Percentiles rank a stretch among this genome's conserved stretches.
phyloP scores from a whole-genome alignment of 495 filamentous ascomycete species.

The Penicillium lividum region DNA sequence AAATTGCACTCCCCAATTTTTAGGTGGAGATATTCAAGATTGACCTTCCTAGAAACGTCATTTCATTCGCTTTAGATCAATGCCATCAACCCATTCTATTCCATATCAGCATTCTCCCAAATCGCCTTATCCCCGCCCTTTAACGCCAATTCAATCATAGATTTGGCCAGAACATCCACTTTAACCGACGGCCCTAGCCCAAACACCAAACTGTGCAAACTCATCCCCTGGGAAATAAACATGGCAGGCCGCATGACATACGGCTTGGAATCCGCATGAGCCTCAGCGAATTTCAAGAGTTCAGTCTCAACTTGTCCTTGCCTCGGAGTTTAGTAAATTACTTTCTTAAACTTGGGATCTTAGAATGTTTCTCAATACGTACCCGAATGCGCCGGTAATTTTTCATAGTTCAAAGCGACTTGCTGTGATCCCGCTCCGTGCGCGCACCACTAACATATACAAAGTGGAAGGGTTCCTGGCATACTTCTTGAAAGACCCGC shows the following conservation, averaged over 20 bases:
- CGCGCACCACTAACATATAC: slow-evolving; percentile 51
- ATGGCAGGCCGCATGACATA: slow-evolving; percentile 40
- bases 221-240: slow-evolving; percentile 27
- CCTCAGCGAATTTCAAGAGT: slow-evolving; percentile 33
- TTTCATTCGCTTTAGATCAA: too few relatives aligned
- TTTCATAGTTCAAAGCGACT: slow-evolving; percentile 41
- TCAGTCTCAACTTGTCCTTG: slow-evolving; percentile 46
- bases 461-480: slow-evolving; percentile 47
- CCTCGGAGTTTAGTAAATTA: background rate
- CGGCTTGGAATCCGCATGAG: slow-evolving; percentile 30
- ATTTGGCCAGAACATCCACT: slow-evolving; percentile 40
- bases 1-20: too few relatives aligned
- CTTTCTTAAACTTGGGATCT: too few relatives aligned
- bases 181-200: slow-evolving; percentile 24
- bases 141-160: slow-evolving; percentile 40
- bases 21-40: too few relatives aligned
- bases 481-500: slow-evolving; percentile 33
- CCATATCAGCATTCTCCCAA: slow-evolving; percentile 26
- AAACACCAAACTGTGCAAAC: slow-evolving; percentile 22
- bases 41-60: too few relatives aligned
- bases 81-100: background rate
- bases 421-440: slow-evolving; percentile 49
- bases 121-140: slow-evolving; percentile 36
- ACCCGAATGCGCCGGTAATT: slow-evolving; percentile 50
- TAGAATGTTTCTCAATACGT: slow-evolving; percentile 10